Conservation (phyloP, 2,329 filamentous ascomycete species). For the Penicillium griseofulvum region DNA sequence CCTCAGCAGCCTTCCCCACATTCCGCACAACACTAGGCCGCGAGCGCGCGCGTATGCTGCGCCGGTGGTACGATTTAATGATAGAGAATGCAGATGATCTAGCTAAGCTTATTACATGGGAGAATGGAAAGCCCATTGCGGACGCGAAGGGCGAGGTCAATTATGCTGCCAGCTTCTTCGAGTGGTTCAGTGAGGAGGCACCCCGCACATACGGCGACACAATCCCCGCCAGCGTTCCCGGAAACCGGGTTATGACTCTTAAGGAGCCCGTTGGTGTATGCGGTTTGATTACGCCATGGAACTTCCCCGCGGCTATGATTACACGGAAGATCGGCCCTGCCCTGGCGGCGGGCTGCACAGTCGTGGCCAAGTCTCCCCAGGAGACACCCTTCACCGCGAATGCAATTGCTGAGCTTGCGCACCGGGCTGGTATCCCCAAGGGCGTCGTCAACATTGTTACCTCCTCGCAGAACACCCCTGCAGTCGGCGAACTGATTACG, state of each 20-base stretch:
- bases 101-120: constrained; percentile 64
- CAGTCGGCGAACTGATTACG: constrained; percentile 74
- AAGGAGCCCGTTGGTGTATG: constrained; percentile 67
- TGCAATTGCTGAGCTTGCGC: constrained; percentile 79
- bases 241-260: constrained; percentile 61
- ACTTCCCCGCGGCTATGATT: constrained; percentile 58
- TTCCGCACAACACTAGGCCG: constrained; percentile 62
- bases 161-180: constrained; percentile 60
- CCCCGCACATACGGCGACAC: constrained; percentile 59
- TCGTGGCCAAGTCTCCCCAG: constrained; percentile 84
- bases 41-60: constrained; percentile 60
- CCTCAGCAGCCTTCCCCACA: constrained; percentile 64
- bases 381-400: constrained; percentile 92
- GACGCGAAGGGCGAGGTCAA: constrained; percentile 59
- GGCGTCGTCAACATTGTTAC: constrained; percentile 91
- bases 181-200: constrained; percentile 65
- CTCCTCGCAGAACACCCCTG: constrained; percentile 71
- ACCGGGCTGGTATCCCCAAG: constrained; percentile 82
- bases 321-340: constrained; percentile 54
- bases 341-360: constrained; percentile 90
- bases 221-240: constrained; percentile 58
- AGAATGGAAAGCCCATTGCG: constrained; percentile 66
- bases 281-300: constrained; percentile 67
- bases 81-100: constrained; percentile 65
- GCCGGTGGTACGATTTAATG: constrained; percentile 67